Evolutionary conservation across 352 stramenopile species (phyloP).

Genomic region (Phytophthora melonis): DNA sequence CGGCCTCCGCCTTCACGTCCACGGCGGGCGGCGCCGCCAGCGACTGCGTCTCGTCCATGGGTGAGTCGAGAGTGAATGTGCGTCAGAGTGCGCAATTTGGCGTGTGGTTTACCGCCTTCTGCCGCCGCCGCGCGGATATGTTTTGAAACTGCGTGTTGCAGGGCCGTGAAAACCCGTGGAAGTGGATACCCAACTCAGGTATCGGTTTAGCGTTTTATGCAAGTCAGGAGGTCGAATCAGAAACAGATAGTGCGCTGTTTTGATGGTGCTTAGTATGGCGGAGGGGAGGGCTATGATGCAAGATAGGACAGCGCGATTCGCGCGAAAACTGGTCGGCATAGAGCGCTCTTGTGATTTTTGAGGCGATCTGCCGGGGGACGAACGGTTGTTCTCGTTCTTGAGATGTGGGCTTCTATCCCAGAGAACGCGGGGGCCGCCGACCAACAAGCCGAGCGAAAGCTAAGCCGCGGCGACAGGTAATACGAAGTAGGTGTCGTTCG

Average conservation of each 20-base stretch:
- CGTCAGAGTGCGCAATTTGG: not conserved
- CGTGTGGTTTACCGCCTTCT: not conserved
- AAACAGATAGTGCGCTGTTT: not conserved
- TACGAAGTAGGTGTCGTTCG: not conserved
- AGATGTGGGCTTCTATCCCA: constrained; percentile 15
- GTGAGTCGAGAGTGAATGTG: not conserved
- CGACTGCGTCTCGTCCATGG: constrained; percentile 1
- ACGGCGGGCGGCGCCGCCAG: not conserved
- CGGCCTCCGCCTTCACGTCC: constrained; percentile 12
- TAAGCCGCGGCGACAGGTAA: too few relatives aligned
- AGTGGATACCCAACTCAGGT: constrained; percentile 8
- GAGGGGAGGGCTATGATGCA: constrained; percentile 2
- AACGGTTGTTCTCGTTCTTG: too few relatives aligned
- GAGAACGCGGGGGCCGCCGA: not conserved
- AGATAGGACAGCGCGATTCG: constrained; percentile 2
- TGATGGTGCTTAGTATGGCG: too few relatives aligned
- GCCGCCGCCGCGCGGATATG: constrained; percentile 8
- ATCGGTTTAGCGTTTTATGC: not conserved
- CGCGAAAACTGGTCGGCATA: constrained; percentile 32
- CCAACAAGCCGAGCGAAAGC: too few relatives aligned
- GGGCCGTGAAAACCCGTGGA: not conserved
- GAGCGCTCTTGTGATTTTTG: constrained; percentile 6
- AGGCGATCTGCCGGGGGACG: constrained; percentile 8
- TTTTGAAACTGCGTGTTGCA: constrained; percentile 16
- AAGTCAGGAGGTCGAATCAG: not conserved